These are phyloP conservation scores for Mentha longifolia DNA, from an alignment of 257 asterid species.

Conservation along the genomic window DNA sequence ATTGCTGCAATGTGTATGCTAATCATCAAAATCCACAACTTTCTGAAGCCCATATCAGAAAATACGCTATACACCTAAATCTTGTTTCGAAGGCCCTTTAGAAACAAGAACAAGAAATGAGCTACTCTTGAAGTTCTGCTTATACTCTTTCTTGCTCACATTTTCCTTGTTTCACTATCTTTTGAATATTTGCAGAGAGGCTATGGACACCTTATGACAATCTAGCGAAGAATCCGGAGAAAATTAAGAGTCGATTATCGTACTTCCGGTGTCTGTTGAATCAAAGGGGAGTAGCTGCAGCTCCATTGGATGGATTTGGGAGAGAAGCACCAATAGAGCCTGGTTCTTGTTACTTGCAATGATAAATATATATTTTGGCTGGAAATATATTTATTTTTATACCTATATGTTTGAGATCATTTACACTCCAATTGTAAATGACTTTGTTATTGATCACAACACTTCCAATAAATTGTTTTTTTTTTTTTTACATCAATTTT, in stretches of 20 bases:
- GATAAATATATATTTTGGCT: background rate
- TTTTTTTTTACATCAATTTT: too few species aligned
- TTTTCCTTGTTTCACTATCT: background rate
- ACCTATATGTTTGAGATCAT: too few species aligned
- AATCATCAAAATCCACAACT: too few species aligned
- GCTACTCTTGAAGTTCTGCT: background rate
- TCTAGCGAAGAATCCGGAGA: constrained; percentile 61
- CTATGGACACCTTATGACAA: constrained; percentile 72
- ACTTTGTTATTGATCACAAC: constrained; percentile 25
- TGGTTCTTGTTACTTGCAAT: constrained; percentile 79
- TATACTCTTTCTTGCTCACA: background rate
- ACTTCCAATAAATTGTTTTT: background rate
- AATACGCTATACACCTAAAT: background rate
- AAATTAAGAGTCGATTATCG: constrained; percentile 56
- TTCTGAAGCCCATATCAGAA: background rate
- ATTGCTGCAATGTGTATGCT: background rate
- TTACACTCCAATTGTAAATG: constrained; percentile 32
- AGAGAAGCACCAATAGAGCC: constrained; percentile 67
- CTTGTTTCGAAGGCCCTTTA: background rate
- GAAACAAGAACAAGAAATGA: background rate
- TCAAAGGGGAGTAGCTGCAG: constrained; percentile 92
- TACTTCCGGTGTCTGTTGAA: constrained; percentile 82
- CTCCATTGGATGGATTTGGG: constrained; percentile 71
- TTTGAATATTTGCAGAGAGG: constrained; percentile 58
- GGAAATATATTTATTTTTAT: too few species aligned